These are phyloP conservation scores for Neonothopanus nambi DNA, from an alignment of 1,284 basidiomycete genomes.

Conservation along the genomic window DNA sequence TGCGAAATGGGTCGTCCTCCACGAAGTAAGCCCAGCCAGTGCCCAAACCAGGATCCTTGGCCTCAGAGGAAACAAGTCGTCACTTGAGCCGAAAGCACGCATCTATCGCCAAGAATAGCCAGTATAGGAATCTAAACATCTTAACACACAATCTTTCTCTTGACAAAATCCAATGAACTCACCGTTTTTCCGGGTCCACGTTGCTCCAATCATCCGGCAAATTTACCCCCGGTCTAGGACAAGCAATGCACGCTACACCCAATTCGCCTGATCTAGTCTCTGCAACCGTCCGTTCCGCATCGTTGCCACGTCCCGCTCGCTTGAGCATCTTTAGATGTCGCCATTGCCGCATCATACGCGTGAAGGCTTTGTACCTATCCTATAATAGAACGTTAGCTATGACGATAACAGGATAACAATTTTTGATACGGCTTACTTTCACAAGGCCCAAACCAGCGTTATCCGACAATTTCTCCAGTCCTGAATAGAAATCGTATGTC, in stretches of 20 bases:
- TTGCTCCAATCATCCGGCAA: slow-evolving; percentile 18
- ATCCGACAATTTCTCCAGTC: slow-evolving; percentile 13
- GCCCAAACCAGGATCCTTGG: not conserved
- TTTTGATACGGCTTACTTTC: too few relatives aligned
- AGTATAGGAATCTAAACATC: not conserved
- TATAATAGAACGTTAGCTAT: too few relatives aligned
- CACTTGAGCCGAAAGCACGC: slow-evolving; percentile 4
- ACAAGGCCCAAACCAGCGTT: not conserved
- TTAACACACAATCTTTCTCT: not conserved
- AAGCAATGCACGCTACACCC: too few relatives aligned
- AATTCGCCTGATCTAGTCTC: too few relatives aligned
- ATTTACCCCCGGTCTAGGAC: slow-evolving; percentile 21
- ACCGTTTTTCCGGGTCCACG: not conserved
- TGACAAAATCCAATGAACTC: too few relatives aligned
- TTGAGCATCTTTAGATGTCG: slow-evolving; percentile 26
- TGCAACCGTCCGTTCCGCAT: too few relatives aligned
- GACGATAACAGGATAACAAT: too few relatives aligned
- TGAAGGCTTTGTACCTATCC: slow-evolving; percentile 23
- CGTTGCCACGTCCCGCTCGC: too few relatives aligned
- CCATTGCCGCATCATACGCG: slow-evolving; percentile 19
- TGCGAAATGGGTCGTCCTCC: not conserved
- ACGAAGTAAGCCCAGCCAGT: not conserved
- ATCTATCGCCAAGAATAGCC: not conserved
- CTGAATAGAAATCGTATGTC: slow-evolving; percentile 9
- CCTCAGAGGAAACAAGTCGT: not conserved